Evolutionary conservation across 176 grass and related monocot genomes (phyloP), one percentile per base, ranked within the genome.

Genomic region (Saccharum spontaneum): DNA sequence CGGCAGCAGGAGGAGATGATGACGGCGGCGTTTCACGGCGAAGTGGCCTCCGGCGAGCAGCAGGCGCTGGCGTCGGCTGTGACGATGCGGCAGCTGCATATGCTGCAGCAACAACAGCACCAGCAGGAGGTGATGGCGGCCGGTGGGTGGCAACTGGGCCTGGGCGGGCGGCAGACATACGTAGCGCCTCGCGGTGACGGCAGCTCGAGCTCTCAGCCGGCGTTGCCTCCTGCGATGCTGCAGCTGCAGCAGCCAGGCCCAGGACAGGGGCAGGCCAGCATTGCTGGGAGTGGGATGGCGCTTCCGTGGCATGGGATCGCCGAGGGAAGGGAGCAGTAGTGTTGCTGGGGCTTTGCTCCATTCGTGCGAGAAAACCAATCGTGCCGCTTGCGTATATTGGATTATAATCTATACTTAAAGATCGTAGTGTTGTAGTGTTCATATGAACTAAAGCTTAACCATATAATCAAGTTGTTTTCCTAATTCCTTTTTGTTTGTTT

Each of bases 191-290:
- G 9, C 66, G 33, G 74, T 23, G 85, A 54, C 2, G 80, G 13
- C 5, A 84, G 59, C 57, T 79, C 87, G 44, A 88, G 67, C 67
- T 69, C 34, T 44, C 87, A 88, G 63, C 43, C 40, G 30, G 86
- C 65, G 34, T n/a, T 64, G 44, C n/a, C 72, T 14, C 9, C 40
- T 6, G 31, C 50, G 7, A 2, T 62, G 20, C 30, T 55, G 20
- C 79, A 54, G 63, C 64, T 39, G 12, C 64, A 52, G 63, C 79
- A 82, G 79, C 79, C 57, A 45, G 33, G 76, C 50, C 64, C 60
- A 37, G 23, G 69, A 37, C 67, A 76, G 75, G 75, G 13, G 20
- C 80, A 71, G 69, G 49, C 6, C 67, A 64, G 60, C 26, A 30
- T 20, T 24, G 28, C 46, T 45, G 55, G 14, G 59, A 36, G 34